Conservation (phyloP, 1,284 basidiomycete species). For the Cutaneotrichosporon sp. region DNA sequence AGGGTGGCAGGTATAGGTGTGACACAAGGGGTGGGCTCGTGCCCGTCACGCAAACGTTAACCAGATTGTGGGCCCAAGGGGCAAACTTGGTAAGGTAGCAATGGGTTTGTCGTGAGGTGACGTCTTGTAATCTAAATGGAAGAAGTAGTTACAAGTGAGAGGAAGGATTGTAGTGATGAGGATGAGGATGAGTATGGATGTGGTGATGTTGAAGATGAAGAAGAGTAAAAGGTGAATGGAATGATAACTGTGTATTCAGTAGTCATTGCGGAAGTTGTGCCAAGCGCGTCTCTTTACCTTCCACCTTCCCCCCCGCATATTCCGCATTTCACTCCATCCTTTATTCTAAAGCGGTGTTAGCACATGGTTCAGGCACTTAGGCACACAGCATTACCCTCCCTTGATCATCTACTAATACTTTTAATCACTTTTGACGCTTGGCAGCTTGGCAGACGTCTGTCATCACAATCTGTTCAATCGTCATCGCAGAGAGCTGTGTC, state of each 20-base stretch:
- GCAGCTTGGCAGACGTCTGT: no score
- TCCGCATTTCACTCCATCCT: no score
- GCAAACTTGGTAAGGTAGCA: background rate
- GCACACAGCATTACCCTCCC: background rate
- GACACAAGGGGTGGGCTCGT: constrained; percentile 2
- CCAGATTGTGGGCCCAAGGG: background rate
- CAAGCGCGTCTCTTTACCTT: no score
- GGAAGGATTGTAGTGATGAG: background rate
- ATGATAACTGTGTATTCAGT: no score
- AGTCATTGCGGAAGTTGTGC: no score
- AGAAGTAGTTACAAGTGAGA: background rate
- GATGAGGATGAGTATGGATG: background rate
- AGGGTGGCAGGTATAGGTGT: background rate
- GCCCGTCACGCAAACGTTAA: constrained; percentile 2
- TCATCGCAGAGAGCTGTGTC: no score
- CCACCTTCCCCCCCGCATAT: no score
- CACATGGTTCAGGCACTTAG: background rate
- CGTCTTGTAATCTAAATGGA: background rate
- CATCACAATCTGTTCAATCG: no score
- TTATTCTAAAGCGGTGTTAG: background rate
- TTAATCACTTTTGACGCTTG: no score
- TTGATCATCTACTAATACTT: no score
- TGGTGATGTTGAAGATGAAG: background rate
- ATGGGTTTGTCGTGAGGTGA: background rate
- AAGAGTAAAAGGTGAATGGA: background rate